These are phyloP conservation scores for Hyphodiscus sp. DNA, from an alignment of 2,329 filamentous ascomycete species.

Conservation along the genomic window DNA sequence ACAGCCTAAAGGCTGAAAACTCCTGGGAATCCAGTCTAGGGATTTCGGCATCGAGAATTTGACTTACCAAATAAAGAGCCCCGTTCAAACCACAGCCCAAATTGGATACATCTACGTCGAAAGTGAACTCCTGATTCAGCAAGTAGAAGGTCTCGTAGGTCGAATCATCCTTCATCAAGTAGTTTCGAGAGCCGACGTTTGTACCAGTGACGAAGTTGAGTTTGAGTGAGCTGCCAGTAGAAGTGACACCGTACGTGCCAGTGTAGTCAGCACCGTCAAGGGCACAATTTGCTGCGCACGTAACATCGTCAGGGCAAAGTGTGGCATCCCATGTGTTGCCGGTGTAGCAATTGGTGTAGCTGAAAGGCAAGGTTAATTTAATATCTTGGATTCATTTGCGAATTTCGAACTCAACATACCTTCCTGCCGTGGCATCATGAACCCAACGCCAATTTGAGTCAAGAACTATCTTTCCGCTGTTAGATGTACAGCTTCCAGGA, in stretches of 20 bases:
- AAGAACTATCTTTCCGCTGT: constrained; percentile 43
- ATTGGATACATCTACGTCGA: constrained; percentile 64
- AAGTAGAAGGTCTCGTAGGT: constrained; percentile 61
- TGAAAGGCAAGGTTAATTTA: constrained; percentile 2
- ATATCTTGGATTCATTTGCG: too few relatives aligned
- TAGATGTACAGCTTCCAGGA: constrained; percentile 40
- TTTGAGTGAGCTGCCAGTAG: constrained; percentile 44
- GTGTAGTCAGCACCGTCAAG: constrained; percentile 48
- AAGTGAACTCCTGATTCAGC: constrained; percentile 63
- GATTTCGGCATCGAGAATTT: constrained; percentile 47
- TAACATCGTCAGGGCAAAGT: constrained; percentile 37
- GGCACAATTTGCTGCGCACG: constrained; percentile 44
- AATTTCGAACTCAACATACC: too few relatives aligned
- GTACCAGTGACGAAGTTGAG: constrained; percentile 50
- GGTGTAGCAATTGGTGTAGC: constrained; percentile 35
- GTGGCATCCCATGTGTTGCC: constrained; percentile 37
- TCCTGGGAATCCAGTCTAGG: constrained; percentile 33
- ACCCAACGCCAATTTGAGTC: constrained; percentile 55
- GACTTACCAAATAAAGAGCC: constrained; percentile 59
- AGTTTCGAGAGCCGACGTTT: constrained; percentile 51
- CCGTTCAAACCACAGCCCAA: constrained; percentile 66
- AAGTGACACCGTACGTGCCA: constrained; percentile 46
- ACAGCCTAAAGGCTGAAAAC: too few relatives aligned
- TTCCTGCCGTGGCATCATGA: constrained; percentile 30
- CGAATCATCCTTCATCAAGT: constrained; percentile 54